Conservation (phyloP, 352 stramenopile species). For the Globisporangium cystogenes region DNA sequence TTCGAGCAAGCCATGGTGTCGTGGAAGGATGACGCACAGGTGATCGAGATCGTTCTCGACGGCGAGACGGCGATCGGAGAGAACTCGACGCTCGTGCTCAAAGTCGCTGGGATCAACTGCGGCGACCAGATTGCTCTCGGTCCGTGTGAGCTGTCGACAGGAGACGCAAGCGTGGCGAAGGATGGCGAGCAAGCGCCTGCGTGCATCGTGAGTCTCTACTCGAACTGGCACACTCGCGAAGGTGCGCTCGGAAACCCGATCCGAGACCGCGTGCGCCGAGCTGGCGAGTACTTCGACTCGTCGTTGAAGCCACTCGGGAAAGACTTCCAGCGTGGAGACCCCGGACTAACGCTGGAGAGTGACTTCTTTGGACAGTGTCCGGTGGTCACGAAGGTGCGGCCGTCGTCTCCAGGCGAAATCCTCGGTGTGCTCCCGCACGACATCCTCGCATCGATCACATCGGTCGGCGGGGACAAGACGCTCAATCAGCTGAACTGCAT, state of each 20-base stretch:
- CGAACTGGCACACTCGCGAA: conserved; percentile 33
- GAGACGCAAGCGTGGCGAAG: neutral
- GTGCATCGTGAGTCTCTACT: conserved; percentile 25
- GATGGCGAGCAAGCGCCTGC: conserved; percentile 3
- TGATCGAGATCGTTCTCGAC: conserved; percentile 28
- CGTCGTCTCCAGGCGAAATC: conserved; percentile 17
- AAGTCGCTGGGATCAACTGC: conserved; percentile 26
- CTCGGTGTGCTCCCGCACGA: conserved; percentile 18
- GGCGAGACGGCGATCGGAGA: conserved; percentile 23
- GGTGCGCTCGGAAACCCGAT: conserved; percentile 23
- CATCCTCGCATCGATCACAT: conserved; percentile 37
- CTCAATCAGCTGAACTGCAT: conserved; percentile 41
- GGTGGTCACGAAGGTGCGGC: conserved; percentile 32
- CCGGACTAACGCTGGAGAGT: conserved; percentile 31
- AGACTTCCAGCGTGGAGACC: conserved; percentile 29
- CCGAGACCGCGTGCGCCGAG: conserved; percentile 15
- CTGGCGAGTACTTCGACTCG: conserved; percentile 20
- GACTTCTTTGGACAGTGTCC: conserved; percentile 60
- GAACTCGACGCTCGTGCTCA: conserved; percentile 28
- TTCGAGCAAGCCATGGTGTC: conserved; percentile 20
- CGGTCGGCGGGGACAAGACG: conserved; percentile 19
- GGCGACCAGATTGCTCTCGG: conserved; percentile 24
- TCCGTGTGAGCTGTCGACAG: conserved; percentile 33
- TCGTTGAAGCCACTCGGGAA: conserved; percentile 25
- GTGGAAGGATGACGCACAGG: conserved; percentile 20